phyloP scores from a whole-genome alignment of 2,329 filamentous ascomycete species.

The Aspergillus intermedius region DNA sequence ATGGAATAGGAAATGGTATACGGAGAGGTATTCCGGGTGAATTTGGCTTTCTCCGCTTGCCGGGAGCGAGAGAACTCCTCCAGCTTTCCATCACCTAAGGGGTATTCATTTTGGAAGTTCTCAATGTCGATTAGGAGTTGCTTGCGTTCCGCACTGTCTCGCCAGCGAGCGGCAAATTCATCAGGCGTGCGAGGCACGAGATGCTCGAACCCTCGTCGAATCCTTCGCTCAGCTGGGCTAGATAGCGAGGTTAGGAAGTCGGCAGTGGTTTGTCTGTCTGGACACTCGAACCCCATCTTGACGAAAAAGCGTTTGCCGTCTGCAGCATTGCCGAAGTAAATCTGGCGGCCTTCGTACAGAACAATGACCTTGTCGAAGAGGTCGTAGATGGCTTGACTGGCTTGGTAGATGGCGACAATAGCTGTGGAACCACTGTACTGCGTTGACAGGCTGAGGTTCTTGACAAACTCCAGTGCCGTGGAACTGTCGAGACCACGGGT shows the following conservation, averaged over 20 bases:
- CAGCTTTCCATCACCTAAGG: constrained; percentile 27
- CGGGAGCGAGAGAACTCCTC: constrained; percentile 33
- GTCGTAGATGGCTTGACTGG: constrained; percentile 42
- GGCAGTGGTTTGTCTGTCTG: constrained; percentile 58
- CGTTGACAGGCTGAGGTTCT: constrained; percentile 43
- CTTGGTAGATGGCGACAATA: constrained; percentile 50
- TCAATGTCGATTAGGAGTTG: constrained; percentile 36
- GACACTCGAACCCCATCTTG: constrained; percentile 62
- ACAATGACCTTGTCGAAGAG: constrained; percentile 65
- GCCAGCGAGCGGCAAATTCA: constrained; percentile 57
- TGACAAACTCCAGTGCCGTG: constrained; percentile 51
- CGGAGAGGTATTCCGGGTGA: constrained; percentile 59
- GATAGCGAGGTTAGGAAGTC: constrained; percentile 66
- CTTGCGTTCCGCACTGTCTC: constrained; percentile 43
- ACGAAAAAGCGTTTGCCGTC: constrained; percentile 61
- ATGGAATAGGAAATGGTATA: constrained; percentile 72
- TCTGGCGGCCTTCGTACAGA: constrained; percentile 66
- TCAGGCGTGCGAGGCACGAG: constrained; percentile 60
- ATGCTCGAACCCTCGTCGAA: constrained; percentile 53
- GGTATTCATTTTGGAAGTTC: constrained; percentile 30
- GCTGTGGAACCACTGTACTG: constrained; percentile 43
- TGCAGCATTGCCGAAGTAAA: constrained; percentile 61
- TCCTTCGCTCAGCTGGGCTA: constrained; percentile 53
- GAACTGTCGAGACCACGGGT: constrained; percentile 46
- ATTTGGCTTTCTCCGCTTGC: constrained; percentile 34